A percentile compares a stretch with the other conserved stretches of the same genome.
Conservation (phyloP, 2,329 filamentous ascomycete genomes). For the Trichoderma gracile region DNA sequence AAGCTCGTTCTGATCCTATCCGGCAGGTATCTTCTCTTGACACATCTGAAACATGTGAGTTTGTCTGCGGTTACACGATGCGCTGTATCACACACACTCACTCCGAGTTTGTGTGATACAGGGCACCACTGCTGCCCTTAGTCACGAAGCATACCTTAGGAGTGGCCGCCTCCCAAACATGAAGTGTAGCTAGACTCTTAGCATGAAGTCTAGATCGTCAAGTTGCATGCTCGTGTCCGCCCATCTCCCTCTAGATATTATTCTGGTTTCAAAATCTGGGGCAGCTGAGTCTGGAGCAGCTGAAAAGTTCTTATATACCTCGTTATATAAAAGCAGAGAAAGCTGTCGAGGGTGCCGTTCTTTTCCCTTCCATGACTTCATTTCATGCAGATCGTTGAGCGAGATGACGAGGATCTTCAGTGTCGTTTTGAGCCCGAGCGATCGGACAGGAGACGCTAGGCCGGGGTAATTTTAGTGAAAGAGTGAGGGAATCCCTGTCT, state of each 20-base stretch:
- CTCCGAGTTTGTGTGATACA: neutral
- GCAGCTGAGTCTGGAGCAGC: neutral
- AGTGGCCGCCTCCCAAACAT: too few species aligned
- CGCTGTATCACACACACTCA: neutral
- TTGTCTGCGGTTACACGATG: neutral
- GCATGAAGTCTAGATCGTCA: neutral
- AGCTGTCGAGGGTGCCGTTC: neutral
- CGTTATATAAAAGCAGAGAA: neutral
- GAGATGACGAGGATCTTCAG: conserved; percentile 3
- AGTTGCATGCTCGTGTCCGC: neutral
- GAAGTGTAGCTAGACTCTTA: neutral
- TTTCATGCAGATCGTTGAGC: conserved; percentile 1
- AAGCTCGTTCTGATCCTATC: neutral
- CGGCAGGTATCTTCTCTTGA: neutral
- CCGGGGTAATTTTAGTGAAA: neutral
- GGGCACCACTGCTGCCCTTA: neutral
- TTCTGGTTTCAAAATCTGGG: neutral
- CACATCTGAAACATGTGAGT: neutral
- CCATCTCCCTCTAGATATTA: neutral
- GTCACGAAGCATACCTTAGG: too few species aligned
- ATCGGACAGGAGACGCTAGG: conserved; percentile 17
- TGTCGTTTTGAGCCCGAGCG: neutral
- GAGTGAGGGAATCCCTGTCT: conserved; percentile 1
- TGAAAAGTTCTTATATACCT: neutral
- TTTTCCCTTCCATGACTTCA: conserved; percentile 8